phyloP scores from a whole-genome alignment of 106 monocot genomes.

The Amphibolis antarctica region DNA sequence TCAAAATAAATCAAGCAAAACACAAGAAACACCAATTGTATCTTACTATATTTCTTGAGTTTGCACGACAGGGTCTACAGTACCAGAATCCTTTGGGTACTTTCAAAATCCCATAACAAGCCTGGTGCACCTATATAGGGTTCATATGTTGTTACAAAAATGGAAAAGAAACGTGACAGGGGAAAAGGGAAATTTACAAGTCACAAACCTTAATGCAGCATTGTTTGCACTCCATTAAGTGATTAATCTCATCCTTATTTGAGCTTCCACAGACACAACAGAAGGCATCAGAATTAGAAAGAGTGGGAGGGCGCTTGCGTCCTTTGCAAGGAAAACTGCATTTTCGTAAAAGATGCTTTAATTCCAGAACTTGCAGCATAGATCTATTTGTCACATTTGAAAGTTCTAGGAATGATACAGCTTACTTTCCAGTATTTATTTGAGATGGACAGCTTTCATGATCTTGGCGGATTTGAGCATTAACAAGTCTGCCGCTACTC shows the following conservation, averaged over 20 bases:
- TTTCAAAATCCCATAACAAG: constrained; percentile 82
- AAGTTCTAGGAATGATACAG: background rate
- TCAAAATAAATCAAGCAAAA: background rate
- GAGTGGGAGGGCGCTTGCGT: constrained; percentile 8
- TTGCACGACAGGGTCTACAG: constrained; percentile 73
- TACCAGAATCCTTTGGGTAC: constrained; percentile 55
- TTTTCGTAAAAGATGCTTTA: background rate
- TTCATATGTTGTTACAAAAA: background rate
- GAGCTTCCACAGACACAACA: constrained; percentile 89
- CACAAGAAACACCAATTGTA: background rate
- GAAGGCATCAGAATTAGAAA: constrained; percentile 35
- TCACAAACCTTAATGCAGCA: constrained; percentile 58
- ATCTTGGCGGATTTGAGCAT: constrained; percentile 6
- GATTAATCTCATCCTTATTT: constrained; percentile 48
- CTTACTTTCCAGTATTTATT: constrained; percentile 29
- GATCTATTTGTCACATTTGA: background rate
- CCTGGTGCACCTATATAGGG: constrained; percentile 72
- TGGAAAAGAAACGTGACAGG: background rate
- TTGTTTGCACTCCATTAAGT: constrained; percentile 43
- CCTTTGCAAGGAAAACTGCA: constrained; percentile 25
- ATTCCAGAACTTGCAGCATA: too few relatives aligned
- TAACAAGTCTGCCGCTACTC: background rate
- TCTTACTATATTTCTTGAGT: constrained; percentile 53
- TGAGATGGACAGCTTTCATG: constrained; percentile 6
- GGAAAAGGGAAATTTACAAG: background rate